phyloP scores from a whole-genome alignment of 257 asterid genomes.

The Thymus mandschuricus region DNA sequence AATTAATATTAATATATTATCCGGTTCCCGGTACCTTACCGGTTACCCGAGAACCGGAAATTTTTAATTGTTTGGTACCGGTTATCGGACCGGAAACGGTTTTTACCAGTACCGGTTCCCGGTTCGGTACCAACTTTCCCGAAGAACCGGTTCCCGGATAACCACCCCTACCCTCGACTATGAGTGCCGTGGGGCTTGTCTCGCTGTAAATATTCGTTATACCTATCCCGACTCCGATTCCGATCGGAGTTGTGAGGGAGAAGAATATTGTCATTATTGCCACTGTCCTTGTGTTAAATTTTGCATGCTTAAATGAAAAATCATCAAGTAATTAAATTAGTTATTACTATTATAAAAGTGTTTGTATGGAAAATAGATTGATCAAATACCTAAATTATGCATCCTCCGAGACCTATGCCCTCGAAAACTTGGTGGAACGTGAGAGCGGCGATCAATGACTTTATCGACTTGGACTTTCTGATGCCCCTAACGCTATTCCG shows the following conservation, averaged over 20 bases:
- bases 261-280: slow-evolving; percentile 37
- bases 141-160: no score
- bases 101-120: no score
- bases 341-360: no score
- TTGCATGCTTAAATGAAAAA: slow-evolving; percentile 34
- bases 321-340: no score
- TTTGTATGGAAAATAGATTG: no score
- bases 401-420: slow-evolving; percentile 59
- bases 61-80: no score
- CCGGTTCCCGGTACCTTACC: no score
- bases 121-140: no score
- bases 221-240: slow-evolving; percentile 44
- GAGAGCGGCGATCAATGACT: slow-evolving; percentile 48
- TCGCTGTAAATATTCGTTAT: slow-evolving; percentile 40
- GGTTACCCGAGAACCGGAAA: no score
- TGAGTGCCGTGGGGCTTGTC: slow-evolving; percentile 35
- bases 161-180: slow-evolving; percentile 35
- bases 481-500: slow-evolving; percentile 56
- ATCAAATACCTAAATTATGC: slow-evolving; percentile 45
- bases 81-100: no score
- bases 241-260: slow-evolving; percentile 40
- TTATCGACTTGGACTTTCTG: slow-evolving; percentile 48
- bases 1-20: no score
- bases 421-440: slow-evolving; percentile 55
- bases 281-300: slow-evolving; percentile 29